Evolutionary conservation across 768 basidiomycete species (phyloP), one percentile per base, ranked within the genome.

Genomic region (Mycena capillaripes): DNA sequence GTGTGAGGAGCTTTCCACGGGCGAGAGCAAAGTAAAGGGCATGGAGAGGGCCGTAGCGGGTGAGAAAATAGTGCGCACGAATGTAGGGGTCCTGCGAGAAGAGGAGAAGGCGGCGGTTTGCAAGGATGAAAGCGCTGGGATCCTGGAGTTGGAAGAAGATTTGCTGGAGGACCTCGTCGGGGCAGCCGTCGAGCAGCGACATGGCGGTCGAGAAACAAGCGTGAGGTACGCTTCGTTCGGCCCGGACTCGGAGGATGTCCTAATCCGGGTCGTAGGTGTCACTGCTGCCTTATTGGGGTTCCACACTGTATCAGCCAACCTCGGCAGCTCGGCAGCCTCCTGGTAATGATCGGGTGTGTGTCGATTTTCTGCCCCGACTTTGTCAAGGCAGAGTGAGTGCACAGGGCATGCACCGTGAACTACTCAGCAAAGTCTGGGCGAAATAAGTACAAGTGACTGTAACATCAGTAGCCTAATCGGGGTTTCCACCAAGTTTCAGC

Each of bases 11-110:
- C 79, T 86, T 91, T 23, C 93, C 93, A 69, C 92, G 86, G 23
- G 92, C 91, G 71, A 95, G 82, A n/a, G 93, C 93, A 84, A 89
- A 89, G 79, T 89, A 95, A 76, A 94, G 82, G 60, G 93, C 93
- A 76, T 94, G 88, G 60, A 89, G 86, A 58, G 83, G 85, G 29
- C 94, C 94, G 82, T 93, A 90, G 75, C 93, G 92, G 74, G 86
- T 82, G 75, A 95, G 88, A 81, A 95, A 95, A 81, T 95, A 95
- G 78, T 89, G 89, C 11, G 93, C 92, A 74, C 93, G 88, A 74
- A 93, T 89, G 78, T 93, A 94, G 68, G 93, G 88, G 82, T 93
- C 93, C 80, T 87, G 87, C 14, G 92, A 90, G 82, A 95, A 89
- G 14, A 82, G 78, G 76, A 90, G 79, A 77, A 91, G 87, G 70